Evolutionary conservation across 129 eudicot species (phyloP).

Genomic region (Artemisia argyi): DNA sequence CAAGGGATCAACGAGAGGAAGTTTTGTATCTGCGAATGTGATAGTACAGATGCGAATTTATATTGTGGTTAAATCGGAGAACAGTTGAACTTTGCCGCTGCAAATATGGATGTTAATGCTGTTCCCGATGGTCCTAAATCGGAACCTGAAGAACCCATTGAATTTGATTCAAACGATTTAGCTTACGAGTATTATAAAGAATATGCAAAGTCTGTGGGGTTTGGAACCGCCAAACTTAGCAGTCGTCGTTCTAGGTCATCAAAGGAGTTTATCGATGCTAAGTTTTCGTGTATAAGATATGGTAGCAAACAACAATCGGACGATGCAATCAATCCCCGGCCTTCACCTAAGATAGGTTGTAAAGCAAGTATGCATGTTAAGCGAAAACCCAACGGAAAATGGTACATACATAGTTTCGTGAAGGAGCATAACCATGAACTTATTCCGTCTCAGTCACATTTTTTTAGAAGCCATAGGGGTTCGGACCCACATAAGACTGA

Average conservation of each 20-base stretch:
- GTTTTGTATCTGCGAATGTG: neutral
- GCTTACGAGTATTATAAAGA: slow-evolving; percentile 83
- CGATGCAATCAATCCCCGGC: slow-evolving; percentile 93
- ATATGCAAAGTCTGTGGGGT: slow-evolving; percentile 83
- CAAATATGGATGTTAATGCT: slow-evolving; percentile 46
- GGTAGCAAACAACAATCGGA: slow-evolving; percentile 96
- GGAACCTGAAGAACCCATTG: slow-evolving; percentile 61
- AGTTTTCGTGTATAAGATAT: slow-evolving; percentile 88
- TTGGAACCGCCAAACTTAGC: slow-evolving; percentile 93
- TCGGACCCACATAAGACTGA: slow-evolving; percentile 66
- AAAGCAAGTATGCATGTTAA: slow-evolving; percentile 97
- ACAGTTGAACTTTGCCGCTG: neutral
- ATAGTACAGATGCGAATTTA: slow-evolving; percentile 22
- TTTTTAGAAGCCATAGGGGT: slow-evolving; percentile 81
- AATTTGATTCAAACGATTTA: slow-evolving; percentile 83
- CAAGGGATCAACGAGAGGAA: slow-evolving; percentile 3
- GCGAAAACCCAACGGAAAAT: slow-evolving; percentile 64
- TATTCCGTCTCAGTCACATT: slow-evolving; percentile 80
- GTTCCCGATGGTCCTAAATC: slow-evolving; percentile 23
- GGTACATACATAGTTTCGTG: slow-evolving; percentile 79
- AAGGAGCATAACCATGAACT: slow-evolving; percentile 96
- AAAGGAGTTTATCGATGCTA: slow-evolving; percentile 91
- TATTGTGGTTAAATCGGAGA: slow-evolving; percentile 8
- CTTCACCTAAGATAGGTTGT: slow-evolving; percentile 95
- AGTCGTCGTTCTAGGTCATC: slow-evolving; percentile 92